Evolutionary conservation across 768 basidiomycete species (phyloP).

Genomic region (Lactarius evosmus): DNA sequence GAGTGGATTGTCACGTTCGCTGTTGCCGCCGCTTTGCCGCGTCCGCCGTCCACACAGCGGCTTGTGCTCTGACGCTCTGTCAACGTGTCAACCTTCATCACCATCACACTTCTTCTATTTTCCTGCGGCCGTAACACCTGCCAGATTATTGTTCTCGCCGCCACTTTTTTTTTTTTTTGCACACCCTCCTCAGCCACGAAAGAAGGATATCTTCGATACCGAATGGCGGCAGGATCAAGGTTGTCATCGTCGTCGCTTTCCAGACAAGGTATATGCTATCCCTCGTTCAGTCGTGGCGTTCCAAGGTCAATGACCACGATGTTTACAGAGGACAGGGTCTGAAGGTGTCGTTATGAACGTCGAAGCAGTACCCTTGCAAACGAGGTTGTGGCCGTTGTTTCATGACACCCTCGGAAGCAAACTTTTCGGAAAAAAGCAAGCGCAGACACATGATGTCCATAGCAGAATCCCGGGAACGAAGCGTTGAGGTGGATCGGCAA

Average conservation of each 20-base stretch:
- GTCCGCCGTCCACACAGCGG: background rate
- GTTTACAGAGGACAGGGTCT: background rate
- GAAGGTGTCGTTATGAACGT: background rate
- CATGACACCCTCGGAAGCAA: conserved; percentile 2
- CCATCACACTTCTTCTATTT: conserved; percentile 3
- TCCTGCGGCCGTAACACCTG: background rate
- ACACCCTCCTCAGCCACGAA: background rate
- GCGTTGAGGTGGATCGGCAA: background rate
- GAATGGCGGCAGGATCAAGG: background rate
- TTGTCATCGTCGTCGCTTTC: background rate
- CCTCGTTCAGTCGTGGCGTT: background rate
- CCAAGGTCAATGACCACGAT: too few relatives aligned
- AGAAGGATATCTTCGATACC: background rate
- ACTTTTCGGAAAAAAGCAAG: background rate
- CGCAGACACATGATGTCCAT: background rate
- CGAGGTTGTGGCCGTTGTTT: background rate
- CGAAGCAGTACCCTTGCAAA: conserved; percentile 1
- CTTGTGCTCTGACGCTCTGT: background rate
- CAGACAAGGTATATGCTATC: background rate
- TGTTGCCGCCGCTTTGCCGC: background rate
- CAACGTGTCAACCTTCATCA: background rate
- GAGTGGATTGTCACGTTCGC: background rate
- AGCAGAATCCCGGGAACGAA: background rate
- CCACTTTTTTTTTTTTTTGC: background rate
- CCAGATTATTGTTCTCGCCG: background rate